These are phyloP conservation scores for Aspergillus calidoustus DNA, from an alignment of 2,329 filamentous ascomycete species.

Conservation along the genomic window DNA sequence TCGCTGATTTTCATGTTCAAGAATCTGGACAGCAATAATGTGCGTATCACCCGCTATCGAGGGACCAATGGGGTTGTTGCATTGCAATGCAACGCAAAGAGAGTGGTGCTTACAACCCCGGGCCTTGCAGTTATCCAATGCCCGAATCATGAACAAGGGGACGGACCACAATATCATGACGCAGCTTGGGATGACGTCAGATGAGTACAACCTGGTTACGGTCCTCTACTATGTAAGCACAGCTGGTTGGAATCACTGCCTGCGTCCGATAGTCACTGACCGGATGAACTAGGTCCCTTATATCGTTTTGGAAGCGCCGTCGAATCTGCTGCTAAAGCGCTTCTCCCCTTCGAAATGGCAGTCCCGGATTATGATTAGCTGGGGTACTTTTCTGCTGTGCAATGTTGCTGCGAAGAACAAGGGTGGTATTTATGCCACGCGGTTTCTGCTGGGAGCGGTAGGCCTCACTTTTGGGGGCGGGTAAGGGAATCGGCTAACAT, in stretches of 20 bases:
- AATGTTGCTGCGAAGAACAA: conserved; percentile 47
- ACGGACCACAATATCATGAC: conserved; percentile 34
- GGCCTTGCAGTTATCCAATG: conserved; percentile 35
- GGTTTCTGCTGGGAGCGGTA: conserved; percentile 50
- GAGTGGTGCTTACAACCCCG: conserved; percentile 5
- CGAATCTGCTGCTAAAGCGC: conserved; percentile 37
- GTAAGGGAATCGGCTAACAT: no score
- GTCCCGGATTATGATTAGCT: conserved; percentile 35
- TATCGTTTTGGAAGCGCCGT: conserved; percentile 31
- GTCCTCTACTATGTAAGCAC: conserved; percentile 40
- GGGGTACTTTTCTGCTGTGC: conserved; percentile 38
- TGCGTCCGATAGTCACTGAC: background rate
- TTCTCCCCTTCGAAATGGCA: conserved; percentile 38
- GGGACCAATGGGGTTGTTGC: background rate
- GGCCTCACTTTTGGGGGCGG: no score
- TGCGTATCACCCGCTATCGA: conserved; percentile 17
- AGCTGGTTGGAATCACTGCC: background rate
- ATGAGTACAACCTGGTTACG: conserved; percentile 41
- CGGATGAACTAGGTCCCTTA: conserved; percentile 24
- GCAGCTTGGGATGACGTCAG: conserved; percentile 34
- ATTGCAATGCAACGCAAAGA: background rate
- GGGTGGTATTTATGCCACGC: conserved; percentile 42
- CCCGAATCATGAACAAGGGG: conserved; percentile 42
- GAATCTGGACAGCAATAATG: conserved; percentile 38
- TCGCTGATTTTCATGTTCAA: conserved; percentile 38